Evolutionary conservation across 2,329 filamentous ascomycete species (phyloP), one percentile per base, ranked within the genome.

Genomic region (Penicillium sclerotiorum): DNA sequence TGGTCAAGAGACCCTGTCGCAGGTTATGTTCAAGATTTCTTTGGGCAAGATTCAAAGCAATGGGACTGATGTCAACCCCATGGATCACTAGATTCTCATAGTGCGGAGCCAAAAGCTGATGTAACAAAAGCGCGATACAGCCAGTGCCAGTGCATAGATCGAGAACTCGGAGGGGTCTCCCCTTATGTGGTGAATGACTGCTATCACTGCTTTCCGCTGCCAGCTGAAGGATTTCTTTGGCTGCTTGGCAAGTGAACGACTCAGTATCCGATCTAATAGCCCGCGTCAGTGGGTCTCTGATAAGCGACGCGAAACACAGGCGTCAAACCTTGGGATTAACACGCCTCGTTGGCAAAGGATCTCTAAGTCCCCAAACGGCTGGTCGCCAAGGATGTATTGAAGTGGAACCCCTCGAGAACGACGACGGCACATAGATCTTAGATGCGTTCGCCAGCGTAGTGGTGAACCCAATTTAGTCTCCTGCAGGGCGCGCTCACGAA

Each of bases 111-210:
- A 90, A 79, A 8, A 86, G 77, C 28, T 85, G 77, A 54, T 88
- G 83, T 6, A 96, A 77, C 3, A 90, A 80, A 8, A 97, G 80
- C 0, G 90, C 82, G 55, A 97, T 95, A 72, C 93, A 96, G 4
- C 94, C 94, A 5, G 89, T 90, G 8, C 94, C 94, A 0, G 90
- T 92, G 70, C 94, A 97, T 23, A 96, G 77, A 69, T 99, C 94
- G 8, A 96, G 70, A 33, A 97, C 76, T 11, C 78, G 80, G 11
- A 95, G 60, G 13, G 63, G 53, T 59, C 59, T 56, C 17, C 15
- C 15, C 25, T 22, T 22, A 6, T 21, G 25, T 8, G 37, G 8
- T 27, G 43, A 38, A 7, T 39, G 15, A 8, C 22, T 23, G 4
- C 45, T 32, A 18, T 25, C 27, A 13, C 6, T 35, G 30, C 7